phyloP scores from a whole-genome alignment of 148 eudicot genomes.

The Camellia lanceoleosa region DNA sequence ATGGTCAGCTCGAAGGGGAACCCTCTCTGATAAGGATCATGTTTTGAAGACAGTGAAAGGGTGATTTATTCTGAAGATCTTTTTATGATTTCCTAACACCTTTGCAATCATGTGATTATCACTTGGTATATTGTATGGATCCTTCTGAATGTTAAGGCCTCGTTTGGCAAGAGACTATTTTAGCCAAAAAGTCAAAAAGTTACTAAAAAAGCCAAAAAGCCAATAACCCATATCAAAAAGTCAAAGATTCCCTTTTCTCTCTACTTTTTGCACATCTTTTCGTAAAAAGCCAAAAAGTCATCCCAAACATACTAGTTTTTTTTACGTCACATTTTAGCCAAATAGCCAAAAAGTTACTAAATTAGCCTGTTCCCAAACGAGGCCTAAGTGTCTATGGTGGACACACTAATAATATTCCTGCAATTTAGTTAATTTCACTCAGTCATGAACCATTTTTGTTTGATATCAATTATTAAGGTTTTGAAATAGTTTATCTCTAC shows the following conservation, averaged over 20 bases:
- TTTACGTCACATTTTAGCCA: no score
- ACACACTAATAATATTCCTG: not conserved
- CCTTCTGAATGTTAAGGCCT: not conserved
- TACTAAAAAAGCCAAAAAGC: no score
- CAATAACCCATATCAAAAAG: no score
- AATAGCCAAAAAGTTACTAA: no score
- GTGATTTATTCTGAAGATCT: constrained; percentile 29
- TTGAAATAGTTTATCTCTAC: not conserved
- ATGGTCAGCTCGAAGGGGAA: constrained; percentile 81
- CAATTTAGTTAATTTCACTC: not conserved
- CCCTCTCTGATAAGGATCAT: constrained; percentile 72
- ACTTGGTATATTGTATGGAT: not conserved
- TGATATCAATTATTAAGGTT: not conserved
- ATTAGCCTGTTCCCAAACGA: no score
- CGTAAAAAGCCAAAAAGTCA: no score
- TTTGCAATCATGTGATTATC: not conserved
- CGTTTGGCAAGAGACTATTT: no score
- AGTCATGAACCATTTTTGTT: not conserved
- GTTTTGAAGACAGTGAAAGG: constrained; percentile 93
- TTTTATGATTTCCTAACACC: not conserved
- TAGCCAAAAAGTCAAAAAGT: no score
- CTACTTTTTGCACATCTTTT: no score
- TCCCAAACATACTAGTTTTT: no score
- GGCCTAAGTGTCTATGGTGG: not conserved
- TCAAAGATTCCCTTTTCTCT: no score